Base-by-base conservation (phyloP, 352 stramenopile species). In the Phytophthora fragariae region DNA sequence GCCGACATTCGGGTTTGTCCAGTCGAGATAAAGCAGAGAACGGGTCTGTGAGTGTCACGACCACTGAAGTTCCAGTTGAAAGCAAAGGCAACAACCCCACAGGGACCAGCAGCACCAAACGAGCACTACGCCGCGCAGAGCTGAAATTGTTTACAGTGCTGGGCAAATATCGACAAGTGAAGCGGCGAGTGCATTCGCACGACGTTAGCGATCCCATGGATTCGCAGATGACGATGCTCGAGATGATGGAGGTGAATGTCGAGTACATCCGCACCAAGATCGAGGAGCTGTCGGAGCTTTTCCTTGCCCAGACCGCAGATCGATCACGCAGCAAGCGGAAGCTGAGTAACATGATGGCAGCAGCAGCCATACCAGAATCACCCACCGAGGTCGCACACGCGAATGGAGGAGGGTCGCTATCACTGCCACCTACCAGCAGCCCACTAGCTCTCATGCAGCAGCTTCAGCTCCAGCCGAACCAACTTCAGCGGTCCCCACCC, bases 191-290 rank as follows among this genome's bases (percentile, higher is more conserved):
- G n/a, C 79, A 86, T 46, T 89, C 81, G 31, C 77, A 92, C 46
- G 88, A 93, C 62, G 73, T 89, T 54, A 91, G 80, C 52, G 88
- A 94, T 58, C 81, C 85, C 49, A 90, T 92, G 75, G 88, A 94
- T 79, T 88, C 88, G 64, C 86, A 94, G 65, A 89, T 94, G 85
- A 92, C 84, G 24, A 92, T 94, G 86, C 79, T 94, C 24, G 88
- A 94, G 72, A 93, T 92, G 85, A 92, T 94, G 85, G 86, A 94
- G 55, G 88, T 93, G 27, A 93, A 94, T 61, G 83, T 93, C 59
- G 86, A 92, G 76, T 91, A 94, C 67, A 92, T 94, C 41, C 85
- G 86, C 52, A 92, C 82, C 50, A 91, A 92, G 70, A 90, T 94
- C 58, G 85, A 94, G 72, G 84, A 92, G 46, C 66, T 94, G 15